A percentile compares a stretch with the other conserved stretches of the same genome.
These are phyloP conservation scores for Rubia tinctorum DNA, from an alignment of 305 asterid genomes.

Conservation along the genomic window DNA sequence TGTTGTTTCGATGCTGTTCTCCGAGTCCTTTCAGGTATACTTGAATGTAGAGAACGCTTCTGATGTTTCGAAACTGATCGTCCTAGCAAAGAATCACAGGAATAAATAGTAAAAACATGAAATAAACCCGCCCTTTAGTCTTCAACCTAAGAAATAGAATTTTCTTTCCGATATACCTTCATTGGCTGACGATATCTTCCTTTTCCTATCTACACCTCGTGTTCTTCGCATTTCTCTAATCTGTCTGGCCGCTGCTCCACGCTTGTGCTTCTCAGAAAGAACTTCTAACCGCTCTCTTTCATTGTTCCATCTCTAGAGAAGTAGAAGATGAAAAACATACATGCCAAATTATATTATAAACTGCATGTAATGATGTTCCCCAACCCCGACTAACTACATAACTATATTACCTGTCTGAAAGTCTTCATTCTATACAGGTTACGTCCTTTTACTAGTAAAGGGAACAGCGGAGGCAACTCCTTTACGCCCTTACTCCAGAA, in stretches of 20 bases:
- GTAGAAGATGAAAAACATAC: constrained; percentile 10
- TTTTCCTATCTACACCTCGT: constrained; percentile 26
- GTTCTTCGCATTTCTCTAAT: constrained; percentile 43
- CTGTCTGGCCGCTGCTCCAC: constrained; percentile 74
- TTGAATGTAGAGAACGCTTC: constrained; percentile 27
- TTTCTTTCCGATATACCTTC: constrained; percentile 29
- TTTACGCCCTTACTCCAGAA: constrained; percentile 66
- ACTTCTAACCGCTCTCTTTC: constrained; percentile 53
- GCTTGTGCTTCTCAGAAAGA: constrained; percentile 66
- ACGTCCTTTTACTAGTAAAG: constrained; percentile 78
- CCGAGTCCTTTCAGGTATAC: constrained; percentile 28
- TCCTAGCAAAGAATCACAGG: constrained; percentile 9
- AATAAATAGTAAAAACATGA: background rate
- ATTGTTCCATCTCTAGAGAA: constrained; percentile 56
- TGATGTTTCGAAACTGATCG: constrained; percentile 32
- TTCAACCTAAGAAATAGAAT: background rate
- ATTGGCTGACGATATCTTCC: constrained; percentile 22
- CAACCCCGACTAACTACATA: background rate
- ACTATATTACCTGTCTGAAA: constrained; percentile 54
- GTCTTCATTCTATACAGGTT: constrained; percentile 64
- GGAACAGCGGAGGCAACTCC: constrained; percentile 50
- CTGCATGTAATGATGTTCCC: background rate
- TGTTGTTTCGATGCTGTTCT: constrained; percentile 19
- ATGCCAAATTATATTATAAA: background rate
- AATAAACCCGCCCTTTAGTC: background rate